Evolutionary conservation across 75 land plant genomes (phyloP).

Genomic region (Picea glauca): DNA sequence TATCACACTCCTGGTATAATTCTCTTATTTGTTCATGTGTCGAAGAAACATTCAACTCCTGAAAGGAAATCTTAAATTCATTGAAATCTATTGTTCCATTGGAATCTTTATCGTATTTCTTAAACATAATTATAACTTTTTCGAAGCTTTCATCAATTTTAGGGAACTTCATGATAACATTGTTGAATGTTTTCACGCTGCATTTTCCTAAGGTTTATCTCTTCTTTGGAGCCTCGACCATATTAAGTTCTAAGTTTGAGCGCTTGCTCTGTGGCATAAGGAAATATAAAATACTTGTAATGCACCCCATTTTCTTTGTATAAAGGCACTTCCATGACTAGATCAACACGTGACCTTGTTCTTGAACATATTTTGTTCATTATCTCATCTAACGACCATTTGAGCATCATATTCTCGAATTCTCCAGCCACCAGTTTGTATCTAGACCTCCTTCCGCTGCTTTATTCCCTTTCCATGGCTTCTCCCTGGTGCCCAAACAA

Average conservation of each 20-base stretch:
- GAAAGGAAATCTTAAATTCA: slow-evolving; percentile 76
- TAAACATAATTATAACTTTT: slow-evolving; percentile 65
- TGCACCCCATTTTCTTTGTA: background rate
- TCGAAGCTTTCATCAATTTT: slow-evolving; percentile 93
- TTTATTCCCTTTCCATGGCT: no score
- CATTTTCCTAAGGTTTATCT: slow-evolving; percentile 50
- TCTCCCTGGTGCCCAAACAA: no score
- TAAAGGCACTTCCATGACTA: background rate
- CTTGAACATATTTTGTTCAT: no score
- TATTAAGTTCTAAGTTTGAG: slow-evolving; percentile 70
- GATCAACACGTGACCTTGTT: background rate
- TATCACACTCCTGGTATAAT: slow-evolving; percentile 90
- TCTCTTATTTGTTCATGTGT: slow-evolving; percentile 77
- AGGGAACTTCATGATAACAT: slow-evolving; percentile 85
- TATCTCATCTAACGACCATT: no score
- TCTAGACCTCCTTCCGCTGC: no score
- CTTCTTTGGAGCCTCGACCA: slow-evolving; percentile 75
- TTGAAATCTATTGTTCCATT: slow-evolving; percentile 81
- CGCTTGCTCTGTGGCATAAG: background rate
- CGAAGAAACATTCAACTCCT: slow-evolving; percentile 60
- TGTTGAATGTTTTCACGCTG: slow-evolving; percentile 75
- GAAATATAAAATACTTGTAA: background rate
- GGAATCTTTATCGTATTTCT: slow-evolving; percentile 80
- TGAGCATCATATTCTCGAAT: no score
- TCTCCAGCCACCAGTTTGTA: no score